A percentile compares a stretch with the other conserved stretches of the same genome.
phyloP scores from a whole-genome alignment of 2,329 filamentous ascomycete genomes.

The Monilinia polystroma region DNA sequence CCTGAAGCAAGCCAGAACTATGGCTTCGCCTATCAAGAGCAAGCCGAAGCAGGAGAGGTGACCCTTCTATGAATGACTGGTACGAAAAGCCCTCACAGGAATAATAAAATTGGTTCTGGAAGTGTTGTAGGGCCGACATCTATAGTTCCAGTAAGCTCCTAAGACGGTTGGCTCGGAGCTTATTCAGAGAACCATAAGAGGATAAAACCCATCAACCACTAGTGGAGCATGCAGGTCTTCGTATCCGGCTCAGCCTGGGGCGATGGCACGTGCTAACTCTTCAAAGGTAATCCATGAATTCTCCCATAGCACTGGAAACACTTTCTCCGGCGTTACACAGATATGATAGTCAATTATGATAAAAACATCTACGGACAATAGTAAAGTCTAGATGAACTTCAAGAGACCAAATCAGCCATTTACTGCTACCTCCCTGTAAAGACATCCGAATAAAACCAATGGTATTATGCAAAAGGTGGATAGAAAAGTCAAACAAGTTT shows the following conservation, averaged over 20 bases:
- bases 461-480: not conserved
- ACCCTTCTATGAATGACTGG: not conserved
- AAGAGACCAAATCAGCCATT: not conserved
- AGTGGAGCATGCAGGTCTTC: not conserved
- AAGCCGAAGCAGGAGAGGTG: not conserved
- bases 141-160: not conserved
- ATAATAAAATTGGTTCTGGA: not conserved
- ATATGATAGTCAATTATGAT: not conserved
- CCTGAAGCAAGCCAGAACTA: not conserved
- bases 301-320: not conserved
- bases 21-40: not conserved
- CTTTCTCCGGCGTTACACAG: not conserved
- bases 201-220: not conserved
- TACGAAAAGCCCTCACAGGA: too few relatives aligned
- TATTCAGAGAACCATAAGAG: not conserved
- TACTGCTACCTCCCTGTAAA: not conserved
- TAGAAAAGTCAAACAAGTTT: not conserved
- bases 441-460: not conserved
- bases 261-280: not conserved
- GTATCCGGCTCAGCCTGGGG: not conserved
- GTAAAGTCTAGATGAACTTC: not conserved
- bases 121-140: not conserved
- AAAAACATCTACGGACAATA: not conserved
- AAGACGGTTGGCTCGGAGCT: not conserved
- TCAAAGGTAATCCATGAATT: not conserved